Evolutionary conservation across 805 yeast genomes (phyloP).

Genomic region (Ascoidea rubescens): DNA sequence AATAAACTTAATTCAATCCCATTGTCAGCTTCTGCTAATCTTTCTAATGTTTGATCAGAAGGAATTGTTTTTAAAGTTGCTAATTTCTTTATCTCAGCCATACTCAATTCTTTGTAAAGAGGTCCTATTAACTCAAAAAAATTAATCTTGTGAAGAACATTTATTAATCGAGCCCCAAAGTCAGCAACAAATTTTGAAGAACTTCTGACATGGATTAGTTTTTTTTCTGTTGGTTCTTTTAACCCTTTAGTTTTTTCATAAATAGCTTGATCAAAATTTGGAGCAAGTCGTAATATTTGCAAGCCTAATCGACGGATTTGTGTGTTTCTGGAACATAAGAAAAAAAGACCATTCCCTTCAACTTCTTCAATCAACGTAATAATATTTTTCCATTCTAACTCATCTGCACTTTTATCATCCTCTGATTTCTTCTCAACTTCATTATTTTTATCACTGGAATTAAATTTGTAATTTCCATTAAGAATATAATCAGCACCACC

Average conservation of each 20-base stretch:
- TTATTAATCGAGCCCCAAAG: constrained; percentile 61
- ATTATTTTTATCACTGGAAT: constrained; percentile 12
- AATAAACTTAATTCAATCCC: constrained; percentile 96
- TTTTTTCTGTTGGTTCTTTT: constrained; percentile 6
- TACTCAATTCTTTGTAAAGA: constrained; percentile 37
- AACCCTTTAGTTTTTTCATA: constrained; percentile 29
- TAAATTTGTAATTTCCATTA: constrained; percentile 10
- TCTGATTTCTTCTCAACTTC: constrained; percentile 9
- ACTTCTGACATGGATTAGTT: constrained; percentile 33
- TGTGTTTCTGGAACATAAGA: constrained; percentile 78
- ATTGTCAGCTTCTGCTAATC: constrained; percentile 79
- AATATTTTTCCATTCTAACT: constrained; percentile 62
- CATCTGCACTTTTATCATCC: constrained; percentile 30
- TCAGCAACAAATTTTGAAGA: constrained; percentile 64
- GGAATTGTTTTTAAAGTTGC: constrained; percentile 42
- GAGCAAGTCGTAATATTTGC: constrained; percentile 59
- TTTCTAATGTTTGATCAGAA: constrained; percentile 53
- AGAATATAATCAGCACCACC: constrained; percentile 10
- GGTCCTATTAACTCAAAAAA: constrained; percentile 45
- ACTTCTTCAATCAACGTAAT: constrained; percentile 85
- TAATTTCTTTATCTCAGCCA: constrained; percentile 68
- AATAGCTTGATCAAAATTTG: constrained; percentile 79
- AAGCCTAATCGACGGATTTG: constrained; percentile 63
- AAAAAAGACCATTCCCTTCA: constrained; percentile 90
- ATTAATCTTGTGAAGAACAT: constrained; percentile 60